These are phyloP conservation scores for Elaeis guineensis DNA, from an alignment of 176 grass and related monocot species.

Conservation along the genomic window DNA sequence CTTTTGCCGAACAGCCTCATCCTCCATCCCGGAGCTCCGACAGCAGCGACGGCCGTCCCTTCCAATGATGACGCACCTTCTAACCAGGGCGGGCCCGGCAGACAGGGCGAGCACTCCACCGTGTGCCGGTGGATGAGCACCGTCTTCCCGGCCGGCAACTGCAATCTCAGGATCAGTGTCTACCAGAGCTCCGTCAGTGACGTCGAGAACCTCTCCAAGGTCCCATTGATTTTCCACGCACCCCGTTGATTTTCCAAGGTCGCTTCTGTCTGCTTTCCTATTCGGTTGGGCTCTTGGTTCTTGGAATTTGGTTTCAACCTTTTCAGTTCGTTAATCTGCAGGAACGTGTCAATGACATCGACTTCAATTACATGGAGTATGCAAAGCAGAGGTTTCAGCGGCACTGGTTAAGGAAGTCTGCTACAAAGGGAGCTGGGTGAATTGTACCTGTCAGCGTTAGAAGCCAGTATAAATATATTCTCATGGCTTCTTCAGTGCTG, in stretches of 20 bases:
- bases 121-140: conserved; percentile 90
- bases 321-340: conserved; percentile 1
- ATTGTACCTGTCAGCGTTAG: neutral
- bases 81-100: neutral
- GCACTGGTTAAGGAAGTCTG: conserved; percentile 54
- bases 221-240: too few relatives aligned
- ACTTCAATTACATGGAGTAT: conserved; percentile 79
- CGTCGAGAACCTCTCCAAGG: conserved; percentile 67
- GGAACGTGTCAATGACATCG: conserved; percentile 77
- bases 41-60: conserved; percentile 4
- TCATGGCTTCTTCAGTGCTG: too few relatives aligned
- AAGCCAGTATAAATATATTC: too few relatives aligned
- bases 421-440: conserved; percentile 22
- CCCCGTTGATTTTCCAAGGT: too few relatives aligned
- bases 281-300: neutral
- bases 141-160: conserved; percentile 57
- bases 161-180: conserved; percentile 70
- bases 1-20: too few relatives aligned
- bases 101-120: conserved; percentile 53
- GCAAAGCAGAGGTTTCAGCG: conserved; percentile 57
- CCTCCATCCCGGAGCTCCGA: too few relatives aligned
- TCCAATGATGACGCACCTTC: neutral
- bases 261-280: neutral
- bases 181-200: conserved; percentile 67
- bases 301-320: neutral